phyloP scores from a whole-genome alignment of 176 grass and related monocot genomes.

The Neostapfia colusana region DNA sequence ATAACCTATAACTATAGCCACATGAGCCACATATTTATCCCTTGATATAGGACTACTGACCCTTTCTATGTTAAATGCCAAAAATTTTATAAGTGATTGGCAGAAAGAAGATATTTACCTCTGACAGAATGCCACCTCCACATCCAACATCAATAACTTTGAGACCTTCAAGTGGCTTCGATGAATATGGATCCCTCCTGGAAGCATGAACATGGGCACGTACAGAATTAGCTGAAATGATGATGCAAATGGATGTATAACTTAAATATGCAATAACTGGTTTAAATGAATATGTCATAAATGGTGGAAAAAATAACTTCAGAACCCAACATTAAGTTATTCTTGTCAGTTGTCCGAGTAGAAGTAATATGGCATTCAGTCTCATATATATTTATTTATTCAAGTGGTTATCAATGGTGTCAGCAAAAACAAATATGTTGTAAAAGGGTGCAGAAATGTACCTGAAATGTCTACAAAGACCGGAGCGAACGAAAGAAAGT shows the following conservation, averaged over 20 bases:
- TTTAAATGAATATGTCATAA: neutral
- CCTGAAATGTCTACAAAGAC: conserved; percentile 88
- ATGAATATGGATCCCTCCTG: conserved; percentile 81
- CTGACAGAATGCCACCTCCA: conserved; percentile 90
- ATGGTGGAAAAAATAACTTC: conserved; percentile 3
- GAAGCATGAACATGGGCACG: conserved; percentile 4
- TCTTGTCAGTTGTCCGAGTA: neutral
- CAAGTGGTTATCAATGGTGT: neutral
- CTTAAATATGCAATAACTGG: neutral
- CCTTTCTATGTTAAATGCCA: neutral
- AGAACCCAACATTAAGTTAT: neutral
- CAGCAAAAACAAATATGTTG: neutral
- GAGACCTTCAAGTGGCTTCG: conserved; percentile 83
- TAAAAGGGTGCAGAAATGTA: conserved; percentile 28
- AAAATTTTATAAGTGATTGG: conserved; percentile 19
- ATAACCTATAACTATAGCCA: neutral
- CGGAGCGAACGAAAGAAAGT: conserved; percentile 76
- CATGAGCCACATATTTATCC: neutral
- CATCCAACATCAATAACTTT: conserved; percentile 98
- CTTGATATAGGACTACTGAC: neutral
- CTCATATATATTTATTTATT: neutral
- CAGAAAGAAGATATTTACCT: conserved; percentile 48
- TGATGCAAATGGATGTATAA: neutral
- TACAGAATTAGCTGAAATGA: neutral
- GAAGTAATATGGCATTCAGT: neutral